Evolutionary conservation across 129 eudicot species (phyloP).

Genomic region (Arctium minus): DNA sequence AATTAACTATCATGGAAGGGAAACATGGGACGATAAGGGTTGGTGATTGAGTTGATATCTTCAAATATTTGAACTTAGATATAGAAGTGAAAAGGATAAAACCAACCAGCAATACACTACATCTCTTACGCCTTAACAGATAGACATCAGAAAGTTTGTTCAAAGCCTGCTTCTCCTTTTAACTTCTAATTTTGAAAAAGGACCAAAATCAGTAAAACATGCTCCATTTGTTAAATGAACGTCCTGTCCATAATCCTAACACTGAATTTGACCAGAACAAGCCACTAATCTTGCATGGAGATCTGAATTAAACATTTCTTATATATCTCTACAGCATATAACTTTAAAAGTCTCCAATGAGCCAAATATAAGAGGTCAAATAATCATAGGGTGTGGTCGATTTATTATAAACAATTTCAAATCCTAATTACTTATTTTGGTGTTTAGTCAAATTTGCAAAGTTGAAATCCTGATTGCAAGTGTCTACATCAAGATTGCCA

Average conservation of each 20-base stretch:
- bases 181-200: not conserved
- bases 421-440: not conserved
- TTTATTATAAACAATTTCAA: not conserved
- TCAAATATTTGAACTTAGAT: not conserved
- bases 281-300: not conserved
- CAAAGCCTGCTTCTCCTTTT: not conserved
- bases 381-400: not conserved
- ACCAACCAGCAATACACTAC: not conserved
- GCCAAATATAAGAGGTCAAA: not conserved
- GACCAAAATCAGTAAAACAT: not conserved
- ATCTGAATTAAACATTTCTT: not conserved
- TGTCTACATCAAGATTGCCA: not conserved
- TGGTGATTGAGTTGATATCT: not conserved
- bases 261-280: not conserved
- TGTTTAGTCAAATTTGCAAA: not conserved
- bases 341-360: not conserved
- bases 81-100: not conserved
- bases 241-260: not conserved
- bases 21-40: not conserved
- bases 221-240: not conserved
- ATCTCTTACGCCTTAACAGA: not conserved
- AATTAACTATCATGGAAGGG: not conserved
- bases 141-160: not conserved
- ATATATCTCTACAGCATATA: not conserved
- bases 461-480: not conserved